These are phyloP conservation scores for Hymenotorrendiella dingleyae DNA, from an alignment of 2,329 filamentous ascomycete species.

Conservation along the genomic window DNA sequence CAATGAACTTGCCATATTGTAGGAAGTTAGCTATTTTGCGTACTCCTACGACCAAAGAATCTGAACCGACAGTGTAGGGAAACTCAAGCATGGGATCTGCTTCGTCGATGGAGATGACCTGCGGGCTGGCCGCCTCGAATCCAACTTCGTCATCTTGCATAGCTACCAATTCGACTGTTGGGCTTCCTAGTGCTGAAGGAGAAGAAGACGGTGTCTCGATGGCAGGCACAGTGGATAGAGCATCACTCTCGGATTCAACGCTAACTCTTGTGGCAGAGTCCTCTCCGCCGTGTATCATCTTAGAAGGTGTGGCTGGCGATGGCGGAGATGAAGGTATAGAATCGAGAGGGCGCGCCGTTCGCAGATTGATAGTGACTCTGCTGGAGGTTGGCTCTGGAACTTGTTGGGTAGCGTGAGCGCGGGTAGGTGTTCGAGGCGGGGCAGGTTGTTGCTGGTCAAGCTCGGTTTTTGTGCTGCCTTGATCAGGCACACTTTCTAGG, in stretches of 20 bases:
- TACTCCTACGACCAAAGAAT: conserved; percentile 17
- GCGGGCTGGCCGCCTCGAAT: conserved; percentile 19
- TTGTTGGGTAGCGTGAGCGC: conserved; percentile 29
- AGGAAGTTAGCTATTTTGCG: conserved; percentile 27
- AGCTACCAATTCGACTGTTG: conserved; percentile 26
- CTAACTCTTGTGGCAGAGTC: conserved; percentile 21
- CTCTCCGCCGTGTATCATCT: conserved; percentile 20
- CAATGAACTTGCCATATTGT: conserved; percentile 35
- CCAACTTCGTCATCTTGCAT: conserved; percentile 25
- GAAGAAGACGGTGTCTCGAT: conserved; percentile 29
- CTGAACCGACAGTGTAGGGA: conserved; percentile 33
- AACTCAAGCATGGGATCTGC: conserved; percentile 42
- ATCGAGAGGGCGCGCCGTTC: conserved; percentile 40
- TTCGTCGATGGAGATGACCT: conserved; percentile 27
- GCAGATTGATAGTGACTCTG: conserved; percentile 55
- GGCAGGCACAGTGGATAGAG: conserved; percentile 23
- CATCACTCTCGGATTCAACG: conserved; percentile 29
- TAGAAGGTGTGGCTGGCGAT: conserved; percentile 35
- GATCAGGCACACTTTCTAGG: conserved; percentile 15
- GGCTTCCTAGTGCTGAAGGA: conserved; percentile 26
- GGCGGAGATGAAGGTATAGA: conserved; percentile 38
- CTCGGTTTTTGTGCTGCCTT: conserved; percentile 28
- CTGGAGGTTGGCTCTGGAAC: conserved; percentile 44
- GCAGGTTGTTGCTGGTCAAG: conserved; percentile 30
- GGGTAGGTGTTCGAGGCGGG: conserved; percentile 26